Percentiles rank a stretch among this genome's conserved stretches.
Conservation (phyloP, 2,329 filamentous ascomycete genomes). For the Venturia carpophila region DNA sequence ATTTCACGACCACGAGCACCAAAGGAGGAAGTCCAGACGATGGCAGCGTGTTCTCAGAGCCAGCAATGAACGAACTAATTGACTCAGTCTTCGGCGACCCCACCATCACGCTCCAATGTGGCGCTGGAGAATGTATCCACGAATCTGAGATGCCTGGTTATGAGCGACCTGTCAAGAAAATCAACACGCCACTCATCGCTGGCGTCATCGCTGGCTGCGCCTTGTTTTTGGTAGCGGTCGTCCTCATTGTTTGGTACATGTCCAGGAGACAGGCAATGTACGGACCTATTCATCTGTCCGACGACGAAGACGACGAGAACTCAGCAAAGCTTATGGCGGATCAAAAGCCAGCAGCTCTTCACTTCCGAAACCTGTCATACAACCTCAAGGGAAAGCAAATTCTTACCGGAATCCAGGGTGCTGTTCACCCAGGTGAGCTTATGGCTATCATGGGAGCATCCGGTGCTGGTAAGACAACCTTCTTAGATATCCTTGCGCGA, state of each 20-base stretch:
- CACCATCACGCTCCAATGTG: slow-evolving; percentile 76
- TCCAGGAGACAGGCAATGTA: slow-evolving; percentile 60
- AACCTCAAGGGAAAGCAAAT: slow-evolving; percentile 82
- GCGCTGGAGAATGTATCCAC: slow-evolving; percentile 86
- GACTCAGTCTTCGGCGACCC: slow-evolving; percentile 81
- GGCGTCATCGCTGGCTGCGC: slow-evolving; percentile 81
- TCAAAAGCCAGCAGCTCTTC: slow-evolving; percentile 81
- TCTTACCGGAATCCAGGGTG: slow-evolving; percentile 68
- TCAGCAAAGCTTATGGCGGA: slow-evolving; percentile 78
- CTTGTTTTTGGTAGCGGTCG: slow-evolving; percentile 80
- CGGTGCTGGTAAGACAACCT: slow-evolving; percentile 93
- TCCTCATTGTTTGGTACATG: slow-evolving; percentile 79
- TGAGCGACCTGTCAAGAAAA: slow-evolving; percentile 77
- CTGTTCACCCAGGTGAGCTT: slow-evolving; percentile 89
- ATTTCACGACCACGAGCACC: slow-evolving; percentile 62
- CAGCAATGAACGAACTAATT: slow-evolving; percentile 86
- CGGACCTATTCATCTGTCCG: slow-evolving; percentile 66
- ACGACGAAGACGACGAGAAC: slow-evolving; percentile 83
- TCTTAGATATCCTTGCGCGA: slow-evolving; percentile 87
- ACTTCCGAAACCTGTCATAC: slow-evolving; percentile 84
- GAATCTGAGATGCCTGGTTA: slow-evolving; percentile 90
- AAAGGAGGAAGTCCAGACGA: slow-evolving; percentile 51
- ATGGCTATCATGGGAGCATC: slow-evolving; percentile 98
- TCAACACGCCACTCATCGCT: slow-evolving; percentile 94
- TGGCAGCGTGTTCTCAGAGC: slow-evolving; percentile 81